A percentile compares a stretch with the other conserved stretches of the same genome.
phyloP scores from a whole-genome alignment of 2,329 filamentous ascomycete genomes.

The Dactylellina cionopaga region DNA sequence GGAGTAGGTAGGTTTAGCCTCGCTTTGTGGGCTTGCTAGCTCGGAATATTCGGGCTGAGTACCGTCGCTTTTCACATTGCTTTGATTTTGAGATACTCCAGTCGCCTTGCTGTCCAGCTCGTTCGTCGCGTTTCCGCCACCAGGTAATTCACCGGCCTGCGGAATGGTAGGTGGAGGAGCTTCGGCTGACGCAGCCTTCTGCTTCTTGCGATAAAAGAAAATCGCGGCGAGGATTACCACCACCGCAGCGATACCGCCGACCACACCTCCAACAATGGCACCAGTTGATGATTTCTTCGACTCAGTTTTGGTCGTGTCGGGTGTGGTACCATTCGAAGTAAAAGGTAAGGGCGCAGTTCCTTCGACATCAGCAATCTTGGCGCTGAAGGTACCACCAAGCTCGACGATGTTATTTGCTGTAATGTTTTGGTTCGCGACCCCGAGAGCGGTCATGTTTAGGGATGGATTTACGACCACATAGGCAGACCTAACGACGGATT shows the following conservation, averaged over 20 bases:
- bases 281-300: slow-evolving; percentile 58
- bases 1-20: no score
- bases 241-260: slow-evolving; percentile 64
- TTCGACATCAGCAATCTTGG: not conserved
- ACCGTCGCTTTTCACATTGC: no score
- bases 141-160: no score
- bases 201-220: slow-evolving; percentile 61
- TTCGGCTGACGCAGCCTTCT: no score
- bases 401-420: slow-evolving; percentile 7
- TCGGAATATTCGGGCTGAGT: no score
- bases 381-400: slow-evolving; percentile 14
- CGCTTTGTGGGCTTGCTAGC: no score
- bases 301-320: not conserved
- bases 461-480: slow-evolving; percentile 21
- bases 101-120: no score
- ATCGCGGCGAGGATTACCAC: slow-evolving; percentile 61
- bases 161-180: no score
- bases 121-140: no score
- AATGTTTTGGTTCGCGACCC: slow-evolving; percentile 1
- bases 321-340: not conserved
- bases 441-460: slow-evolving; percentile 17
- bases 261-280: slow-evolving; percentile 64
- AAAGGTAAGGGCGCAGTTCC: not conserved
- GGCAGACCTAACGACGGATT: not conserved
- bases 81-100: no score